A percentile compares a stretch with the other conserved stretches of the same genome.
Conservation (phyloP, 345 rosid genomes). For the Hibiscus mutabilis region DNA sequence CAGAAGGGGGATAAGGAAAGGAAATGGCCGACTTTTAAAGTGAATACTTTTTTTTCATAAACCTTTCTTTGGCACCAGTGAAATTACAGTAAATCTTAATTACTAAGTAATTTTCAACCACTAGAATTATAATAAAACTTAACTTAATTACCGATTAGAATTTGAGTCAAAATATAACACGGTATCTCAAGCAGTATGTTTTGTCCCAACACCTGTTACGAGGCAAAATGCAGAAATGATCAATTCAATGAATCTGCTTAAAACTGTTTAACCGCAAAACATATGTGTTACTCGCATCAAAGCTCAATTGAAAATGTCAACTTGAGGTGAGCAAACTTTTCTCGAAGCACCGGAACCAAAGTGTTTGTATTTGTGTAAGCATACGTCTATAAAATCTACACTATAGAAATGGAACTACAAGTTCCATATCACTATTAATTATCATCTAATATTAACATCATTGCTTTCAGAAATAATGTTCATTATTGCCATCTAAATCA, state of each 20-base stretch:
- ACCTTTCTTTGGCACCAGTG: too few species aligned
- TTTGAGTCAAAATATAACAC: too few species aligned
- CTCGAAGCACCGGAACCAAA: slow-evolving; percentile 61
- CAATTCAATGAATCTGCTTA: not conserved
- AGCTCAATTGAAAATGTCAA: slow-evolving; percentile 92
- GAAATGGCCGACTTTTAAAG: too few species aligned
- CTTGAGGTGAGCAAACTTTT: slow-evolving; percentile 83
- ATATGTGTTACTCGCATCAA: slow-evolving; percentile 62
- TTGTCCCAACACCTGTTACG: slow-evolving; percentile 92
- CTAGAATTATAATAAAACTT: too few species aligned
- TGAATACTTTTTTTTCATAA: too few species aligned
- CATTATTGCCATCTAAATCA: too few species aligned
- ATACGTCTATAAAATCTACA: slow-evolving; percentile 1
- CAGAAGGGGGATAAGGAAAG: too few species aligned
- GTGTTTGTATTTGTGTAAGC: slow-evolving; percentile 7
- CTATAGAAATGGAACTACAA: not conserved
- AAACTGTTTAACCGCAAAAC: slow-evolving; percentile 8
- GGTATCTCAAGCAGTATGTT: slow-evolving; percentile 78
- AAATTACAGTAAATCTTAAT: too few species aligned
- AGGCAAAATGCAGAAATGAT: slow-evolving; percentile 8
- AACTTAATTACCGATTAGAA: too few species aligned
- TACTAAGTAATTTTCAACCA: too few species aligned
- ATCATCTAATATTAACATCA: too few species aligned
- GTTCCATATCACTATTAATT: not conserved
- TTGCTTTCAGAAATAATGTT: too few species aligned